Percentiles rank a stretch among this genome's conserved stretches.
Evolutionary conservation across 257 asterid species (phyloP).

Genomic region (Parsonsia alboflavescens): DNA sequence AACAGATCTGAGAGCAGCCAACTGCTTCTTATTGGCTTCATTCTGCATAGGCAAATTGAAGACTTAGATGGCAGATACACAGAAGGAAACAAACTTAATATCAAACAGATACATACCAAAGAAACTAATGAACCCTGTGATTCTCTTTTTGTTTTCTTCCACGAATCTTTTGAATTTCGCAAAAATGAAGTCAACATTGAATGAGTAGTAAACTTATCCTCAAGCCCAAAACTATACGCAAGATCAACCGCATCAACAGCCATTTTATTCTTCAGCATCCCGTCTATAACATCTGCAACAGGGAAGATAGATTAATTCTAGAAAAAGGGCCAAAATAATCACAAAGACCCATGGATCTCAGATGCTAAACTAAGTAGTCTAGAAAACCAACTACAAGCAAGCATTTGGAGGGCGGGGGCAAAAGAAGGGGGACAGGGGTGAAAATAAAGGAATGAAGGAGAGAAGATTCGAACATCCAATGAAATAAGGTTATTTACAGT

Average conservation of each 20-base stretch:
- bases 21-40: slow-evolving; percentile 58
- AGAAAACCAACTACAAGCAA: background rate
- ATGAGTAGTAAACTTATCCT: slow-evolving; percentile 51
- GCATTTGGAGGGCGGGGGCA: background rate
- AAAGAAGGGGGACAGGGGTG: background rate
- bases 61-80: slow-evolving; percentile 10
- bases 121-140: slow-evolving; percentile 38
- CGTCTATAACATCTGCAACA: slow-evolving; percentile 58
- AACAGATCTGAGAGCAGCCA: slow-evolving; percentile 49
- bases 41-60: slow-evolving; percentile 36
- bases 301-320: background rate
- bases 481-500: background rate
- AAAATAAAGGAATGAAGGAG: background rate
- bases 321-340: background rate
- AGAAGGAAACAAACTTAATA: background rate
- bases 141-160: slow-evolving; percentile 40
- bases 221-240: slow-evolving; percentile 55
- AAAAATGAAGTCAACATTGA: slow-evolving; percentile 51
- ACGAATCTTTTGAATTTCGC: slow-evolving; percentile 46
- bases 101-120: slow-evolving; percentile 31
- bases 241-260: slow-evolving; percentile 73
- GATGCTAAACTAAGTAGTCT: background rate
- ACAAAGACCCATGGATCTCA: background rate
- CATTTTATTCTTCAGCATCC: slow-evolving; percentile 52
- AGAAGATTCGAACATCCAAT: background rate